Percentiles rank a stretch among this genome's conserved stretches.
Conservation (phyloP, 2,329 filamentous ascomycete species). For the Phyllosticta citribraziliensis region DNA sequence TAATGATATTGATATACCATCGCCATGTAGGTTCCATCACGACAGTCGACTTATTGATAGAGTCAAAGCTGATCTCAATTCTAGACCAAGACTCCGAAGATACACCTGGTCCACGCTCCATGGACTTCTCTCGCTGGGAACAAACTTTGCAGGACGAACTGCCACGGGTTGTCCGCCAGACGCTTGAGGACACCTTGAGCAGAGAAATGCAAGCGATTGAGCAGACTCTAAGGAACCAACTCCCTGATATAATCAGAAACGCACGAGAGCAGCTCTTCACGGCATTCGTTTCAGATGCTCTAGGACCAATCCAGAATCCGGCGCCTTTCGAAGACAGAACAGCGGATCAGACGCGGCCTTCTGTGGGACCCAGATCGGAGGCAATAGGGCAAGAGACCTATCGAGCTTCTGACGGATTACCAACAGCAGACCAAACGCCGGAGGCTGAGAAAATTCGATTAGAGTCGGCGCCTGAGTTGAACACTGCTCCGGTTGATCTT, state of each 20-base stretch:
- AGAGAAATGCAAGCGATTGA: background rate
- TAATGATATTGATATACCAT: constrained; percentile 13
- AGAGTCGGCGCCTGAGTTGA: background rate
- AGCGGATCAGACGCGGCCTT: background rate
- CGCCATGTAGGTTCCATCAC: background rate
- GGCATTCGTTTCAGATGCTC: background rate
- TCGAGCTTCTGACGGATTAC: background rate
- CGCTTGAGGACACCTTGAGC: background rate
- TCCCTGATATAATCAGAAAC: background rate
- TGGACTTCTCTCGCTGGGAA: background rate
- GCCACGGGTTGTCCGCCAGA: background rate
- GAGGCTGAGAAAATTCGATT: background rate
- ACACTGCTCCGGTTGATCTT: too few relatives aligned
- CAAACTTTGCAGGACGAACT: background rate
- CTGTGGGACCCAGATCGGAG: background rate
- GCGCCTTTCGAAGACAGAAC: background rate
- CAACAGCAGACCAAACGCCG: background rate
- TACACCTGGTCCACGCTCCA: background rate
- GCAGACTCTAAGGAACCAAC: background rate
- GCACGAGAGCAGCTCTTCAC: background rate
- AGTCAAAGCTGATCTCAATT: background rate
- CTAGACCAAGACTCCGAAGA: background rate
- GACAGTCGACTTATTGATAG: background rate
- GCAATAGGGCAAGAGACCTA: background rate
- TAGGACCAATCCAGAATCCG: background rate